These are phyloP conservation scores for Candida multigemmis DNA, from an alignment of 805 yeast genomes.

Conservation along the genomic window DNA sequence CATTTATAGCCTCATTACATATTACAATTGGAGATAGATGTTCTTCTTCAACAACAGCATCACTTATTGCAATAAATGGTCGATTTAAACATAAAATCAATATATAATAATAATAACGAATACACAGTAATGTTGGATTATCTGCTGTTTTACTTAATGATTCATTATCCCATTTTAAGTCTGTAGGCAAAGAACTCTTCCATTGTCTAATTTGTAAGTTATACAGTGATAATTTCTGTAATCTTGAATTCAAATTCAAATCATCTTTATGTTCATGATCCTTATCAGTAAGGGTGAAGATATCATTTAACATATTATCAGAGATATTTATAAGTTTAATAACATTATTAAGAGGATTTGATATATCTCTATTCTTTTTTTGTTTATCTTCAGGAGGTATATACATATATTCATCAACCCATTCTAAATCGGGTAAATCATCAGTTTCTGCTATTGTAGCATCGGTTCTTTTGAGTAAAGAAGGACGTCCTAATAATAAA, in stretches of 20 bases:
- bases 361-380: conserved; percentile 23
- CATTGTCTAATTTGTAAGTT: conserved; percentile 43
- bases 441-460: conserved; percentile 53
- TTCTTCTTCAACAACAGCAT: conserved; percentile 5
- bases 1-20: conserved; percentile 32
- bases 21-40: conserved; percentile 22
- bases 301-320: conserved; percentile 36
- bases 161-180: conserved; percentile 39
- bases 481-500: conserved; percentile 50
- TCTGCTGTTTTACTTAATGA: conserved; percentile 33
- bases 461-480: conserved; percentile 44
- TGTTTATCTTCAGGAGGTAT: conserved; percentile 10
- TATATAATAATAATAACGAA: conserved; percentile 51
- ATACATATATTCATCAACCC: conserved; percentile 53
- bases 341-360: conserved; percentile 34
- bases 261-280: conserved; percentile 23
- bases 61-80: conserved; percentile 42
- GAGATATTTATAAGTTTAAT: conserved; percentile 34
- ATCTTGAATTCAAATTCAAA: conserved; percentile 30
- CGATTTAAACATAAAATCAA: conserved; percentile 50
- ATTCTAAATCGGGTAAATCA: conserved; percentile 50
- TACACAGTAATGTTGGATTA: conserved; percentile 45
- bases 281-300: conserved; percentile 29
- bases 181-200: conserved; percentile 40
- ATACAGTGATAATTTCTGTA: conserved; percentile 32